Evolutionary conservation across 345 rosid genomes (phyloP).

Genomic region (Salix purpurea): DNA sequence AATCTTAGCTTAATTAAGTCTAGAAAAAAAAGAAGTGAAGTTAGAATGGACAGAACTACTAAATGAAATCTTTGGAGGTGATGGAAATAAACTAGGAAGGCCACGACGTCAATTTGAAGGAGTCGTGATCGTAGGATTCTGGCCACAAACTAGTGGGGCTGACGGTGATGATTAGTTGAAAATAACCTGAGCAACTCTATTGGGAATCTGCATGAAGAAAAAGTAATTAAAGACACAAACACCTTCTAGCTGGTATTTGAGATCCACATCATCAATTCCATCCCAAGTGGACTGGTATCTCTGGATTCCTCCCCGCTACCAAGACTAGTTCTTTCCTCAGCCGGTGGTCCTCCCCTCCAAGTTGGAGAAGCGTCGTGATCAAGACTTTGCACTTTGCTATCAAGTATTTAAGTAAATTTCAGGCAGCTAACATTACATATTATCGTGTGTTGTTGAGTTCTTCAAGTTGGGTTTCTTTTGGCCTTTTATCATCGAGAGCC

Average conservation of each 20-base stretch:
- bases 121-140: constrained; percentile 29
- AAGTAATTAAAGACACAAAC: constrained; percentile 18
- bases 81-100: background rate
- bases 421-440: background rate
- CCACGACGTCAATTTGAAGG: background rate
- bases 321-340: constrained; percentile 20
- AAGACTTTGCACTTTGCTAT: background rate
- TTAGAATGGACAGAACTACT: background rate
- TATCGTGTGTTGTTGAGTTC: background rate
- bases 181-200: constrained; percentile 39
- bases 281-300: constrained; percentile 26
- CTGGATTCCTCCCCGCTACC: constrained; percentile 23
- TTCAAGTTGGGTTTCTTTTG: background rate
- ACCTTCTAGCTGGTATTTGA: constrained; percentile 20
- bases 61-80: background rate
- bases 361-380: background rate
- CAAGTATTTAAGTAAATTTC: background rate
- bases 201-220: constrained; percentile 30
- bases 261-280: constrained; percentile 41
- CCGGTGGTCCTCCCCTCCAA: constrained; percentile 41
- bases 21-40: too few relatives aligned
- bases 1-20: background rate
- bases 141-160: constrained; percentile 34
- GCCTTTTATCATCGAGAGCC: background rate
- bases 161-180: constrained; percentile 58